Percentiles rank a stretch among this genome's conserved stretches.
Conservation (phyloP, 2,329 filamentous ascomycete species). For the Dothistroma pini region DNA sequence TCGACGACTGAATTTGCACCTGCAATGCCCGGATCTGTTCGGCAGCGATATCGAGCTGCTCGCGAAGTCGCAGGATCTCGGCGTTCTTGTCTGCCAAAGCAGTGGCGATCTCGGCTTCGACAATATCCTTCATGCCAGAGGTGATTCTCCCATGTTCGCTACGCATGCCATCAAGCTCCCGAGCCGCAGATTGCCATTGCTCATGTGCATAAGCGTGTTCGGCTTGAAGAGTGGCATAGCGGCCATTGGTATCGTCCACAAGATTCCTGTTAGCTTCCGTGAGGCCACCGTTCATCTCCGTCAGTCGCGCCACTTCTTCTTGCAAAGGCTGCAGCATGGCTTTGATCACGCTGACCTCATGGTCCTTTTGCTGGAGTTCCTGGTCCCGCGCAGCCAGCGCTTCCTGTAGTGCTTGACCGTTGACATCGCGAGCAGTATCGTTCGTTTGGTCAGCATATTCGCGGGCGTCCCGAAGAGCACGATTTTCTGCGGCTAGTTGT, state of each 20-base stretch:
- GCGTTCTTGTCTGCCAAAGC: constrained; percentile 76
- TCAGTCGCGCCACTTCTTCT: constrained; percentile 74
- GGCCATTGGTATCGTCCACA: constrained; percentile 68
- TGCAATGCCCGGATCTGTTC: constrained; percentile 59
- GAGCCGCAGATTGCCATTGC: constrained; percentile 55
- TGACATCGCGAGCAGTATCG: constrained; percentile 45
- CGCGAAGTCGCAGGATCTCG: constrained; percentile 73
- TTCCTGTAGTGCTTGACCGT: constrained; percentile 47
- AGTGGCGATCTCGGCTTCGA: constrained; percentile 58
- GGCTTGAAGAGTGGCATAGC: constrained; percentile 63
- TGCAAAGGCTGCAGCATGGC: constrained; percentile 75
- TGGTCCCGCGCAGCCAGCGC: constrained; percentile 62
- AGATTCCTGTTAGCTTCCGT: constrained; percentile 73
- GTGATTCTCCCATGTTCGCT: constrained; percentile 61
- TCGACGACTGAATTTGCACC: constrained; percentile 55
- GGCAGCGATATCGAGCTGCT: constrained; percentile 69
- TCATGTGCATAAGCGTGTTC: constrained; percentile 56
- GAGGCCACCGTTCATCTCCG: constrained; percentile 77
- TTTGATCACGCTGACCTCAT: constrained; percentile 72
- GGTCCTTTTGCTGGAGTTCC: constrained; percentile 75
- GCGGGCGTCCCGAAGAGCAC: constrained; percentile 65
- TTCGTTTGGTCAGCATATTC: constrained; percentile 14
- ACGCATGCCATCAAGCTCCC: constrained; percentile 67
- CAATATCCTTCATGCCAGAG: constrained; percentile 58
- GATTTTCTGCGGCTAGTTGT: constrained; percentile 80